Evolutionary conservation across 768 basidiomycete genomes (phyloP), one percentile per base, ranked within the genome.

Genomic region (Coprinopsis cinerea): DNA sequence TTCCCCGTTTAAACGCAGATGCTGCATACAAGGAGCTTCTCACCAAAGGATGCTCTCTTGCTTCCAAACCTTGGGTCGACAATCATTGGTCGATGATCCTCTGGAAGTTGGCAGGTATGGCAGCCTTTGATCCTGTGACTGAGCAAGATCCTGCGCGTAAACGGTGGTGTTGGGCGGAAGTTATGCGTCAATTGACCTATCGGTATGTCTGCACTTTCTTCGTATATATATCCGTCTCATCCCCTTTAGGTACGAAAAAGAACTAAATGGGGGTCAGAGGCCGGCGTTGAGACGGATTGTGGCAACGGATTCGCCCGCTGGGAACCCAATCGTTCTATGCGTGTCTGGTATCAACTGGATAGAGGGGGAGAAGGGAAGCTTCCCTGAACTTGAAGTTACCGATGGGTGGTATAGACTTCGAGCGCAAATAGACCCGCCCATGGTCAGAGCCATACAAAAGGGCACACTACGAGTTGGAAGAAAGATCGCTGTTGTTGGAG

Each of bases 341-440:
- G 76, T 99, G 1, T 87, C 90, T 1, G 75, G 76, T 24, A 81
- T 98, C 30, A 66, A 66, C 4, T 85, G 81, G 80, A 67, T 52
- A 1, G 43, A 48, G 35, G 73, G 5, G 61, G 73, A 26, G 55
- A 56, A 17, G 64, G 64, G 2, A 51, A 75, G 25, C 69, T 65
- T 73, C 56, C 78, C 84, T 0, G 78, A 83, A 55, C 66, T 99
- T 4, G 96, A 97, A 65, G 69, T 98, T n/a, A 93, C 92, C 0
- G 96, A 99, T 61, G 96, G 96, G 13, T 99, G 96, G 96, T 99
- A 99, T 59, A 71, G 83, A 24, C 71, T 98, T 5, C 79, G 82
- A 13, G 88, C 92, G 0, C 74, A 75, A 40, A 72, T 90, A 11
- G 96, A 98, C 64, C 67, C 68, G 17, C 78, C 87, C 2, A 71